Evolutionary conservation across 139 green algal species (phyloP).

Genomic region (Trebouxia sp.): DNA sequence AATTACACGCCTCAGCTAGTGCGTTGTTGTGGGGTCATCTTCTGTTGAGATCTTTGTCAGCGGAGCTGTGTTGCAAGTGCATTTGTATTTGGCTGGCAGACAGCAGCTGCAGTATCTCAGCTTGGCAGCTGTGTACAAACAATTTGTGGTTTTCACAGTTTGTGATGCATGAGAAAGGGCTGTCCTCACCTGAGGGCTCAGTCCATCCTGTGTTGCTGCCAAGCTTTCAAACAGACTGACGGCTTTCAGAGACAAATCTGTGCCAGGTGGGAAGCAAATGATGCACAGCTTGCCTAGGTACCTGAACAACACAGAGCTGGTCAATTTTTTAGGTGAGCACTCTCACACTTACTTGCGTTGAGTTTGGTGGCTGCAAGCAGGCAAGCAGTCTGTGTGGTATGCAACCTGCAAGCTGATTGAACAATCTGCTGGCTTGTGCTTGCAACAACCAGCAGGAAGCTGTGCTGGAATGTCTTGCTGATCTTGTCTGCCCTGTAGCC

Average conservation of each 20-base stretch:
- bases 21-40: no score
- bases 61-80: no score
- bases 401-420: constrained; percentile 5
- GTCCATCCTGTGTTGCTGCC: background rate
- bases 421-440: background rate
- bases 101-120: no score
- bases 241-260: constrained; percentile 11
- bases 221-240: constrained; percentile 1
- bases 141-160: no score
- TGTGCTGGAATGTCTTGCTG: constrained; percentile 12
- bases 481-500: constrained; percentile 1
- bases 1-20: no score
- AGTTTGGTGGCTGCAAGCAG: no score
- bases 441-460: background rate
- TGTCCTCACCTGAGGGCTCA: background rate
- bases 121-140: no score
- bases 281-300: background rate
- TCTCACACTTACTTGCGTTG: no score
- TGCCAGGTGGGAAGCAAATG: constrained; percentile 20
- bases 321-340: no score
- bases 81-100: no score
- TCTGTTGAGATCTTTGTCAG: no score
- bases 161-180: no score
- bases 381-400: background rate
- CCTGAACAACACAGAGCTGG: background rate